phyloP scores from a whole-genome alignment of 2,329 filamentous ascomycete genomes.

The Emergomyces pasteurianus region DNA sequence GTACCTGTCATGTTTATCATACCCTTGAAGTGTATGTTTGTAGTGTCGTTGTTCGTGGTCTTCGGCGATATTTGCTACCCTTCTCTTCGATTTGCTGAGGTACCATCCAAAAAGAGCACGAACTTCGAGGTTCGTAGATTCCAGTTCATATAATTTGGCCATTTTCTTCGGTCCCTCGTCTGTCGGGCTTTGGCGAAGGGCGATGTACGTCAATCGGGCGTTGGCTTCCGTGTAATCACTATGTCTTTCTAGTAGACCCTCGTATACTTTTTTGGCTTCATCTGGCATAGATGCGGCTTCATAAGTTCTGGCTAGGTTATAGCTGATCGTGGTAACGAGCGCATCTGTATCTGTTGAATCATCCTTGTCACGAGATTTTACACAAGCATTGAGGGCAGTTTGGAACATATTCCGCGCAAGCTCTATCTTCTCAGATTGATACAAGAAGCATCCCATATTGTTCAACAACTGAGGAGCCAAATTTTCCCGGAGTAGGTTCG shows the following conservation, averaged over 20 bases:
- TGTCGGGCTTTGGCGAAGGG: constrained; percentile 64
- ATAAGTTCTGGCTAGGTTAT: constrained; percentile 88
- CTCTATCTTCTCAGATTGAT: constrained; percentile 70
- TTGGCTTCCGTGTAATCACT: constrained; percentile 86
- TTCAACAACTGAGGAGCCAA: constrained; percentile 86
- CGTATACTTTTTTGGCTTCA: constrained; percentile 78
- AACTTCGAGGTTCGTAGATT: constrained; percentile 78
- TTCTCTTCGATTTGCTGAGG: constrained; percentile 76
- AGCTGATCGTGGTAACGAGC: constrained; percentile 89
- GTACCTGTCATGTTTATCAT: constrained; percentile 97
- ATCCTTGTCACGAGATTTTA: constrained; percentile 65
- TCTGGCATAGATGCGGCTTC: constrained; percentile 72
- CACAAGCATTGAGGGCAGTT: constrained; percentile 76
- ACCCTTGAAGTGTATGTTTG: constrained; percentile 87
- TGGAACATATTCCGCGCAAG: constrained; percentile 81
- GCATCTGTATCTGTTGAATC: constrained; percentile 74
- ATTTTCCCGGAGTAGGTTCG: constrained; percentile 56
- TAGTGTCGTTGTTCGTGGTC: constrained; percentile 89
- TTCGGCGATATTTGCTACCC: constrained; percentile 66
- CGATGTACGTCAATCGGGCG: constrained; percentile 80
- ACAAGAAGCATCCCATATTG: constrained; percentile 95
- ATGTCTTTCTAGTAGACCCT: constrained; percentile 72
- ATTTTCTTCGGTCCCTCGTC: constrained; percentile 82
- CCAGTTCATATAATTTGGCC: constrained; percentile 71
- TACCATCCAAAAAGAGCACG: constrained; percentile 94